These are phyloP conservation scores for Phylloporus arenicola DNA, from an alignment of 768 basidiomycete genomes.

Conservation along the genomic window DNA sequence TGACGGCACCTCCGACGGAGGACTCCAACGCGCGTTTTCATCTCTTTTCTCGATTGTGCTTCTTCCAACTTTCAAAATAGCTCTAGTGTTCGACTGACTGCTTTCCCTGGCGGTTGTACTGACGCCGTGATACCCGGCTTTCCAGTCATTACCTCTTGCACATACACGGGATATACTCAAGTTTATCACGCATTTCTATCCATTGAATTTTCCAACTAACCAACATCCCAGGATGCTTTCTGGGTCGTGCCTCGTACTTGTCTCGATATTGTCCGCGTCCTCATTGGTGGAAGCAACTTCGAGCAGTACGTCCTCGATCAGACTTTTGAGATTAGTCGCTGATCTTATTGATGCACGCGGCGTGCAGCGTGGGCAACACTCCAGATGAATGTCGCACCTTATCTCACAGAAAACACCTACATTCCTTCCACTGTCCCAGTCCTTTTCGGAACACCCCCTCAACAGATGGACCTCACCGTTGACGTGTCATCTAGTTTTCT, in stretches of 20 bases:
- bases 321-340: background rate
- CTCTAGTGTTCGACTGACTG: background rate
- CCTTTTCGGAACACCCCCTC: constrained; percentile 25
- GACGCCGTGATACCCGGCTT: background rate
- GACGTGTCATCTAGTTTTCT: constrained; percentile 9
- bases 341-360: background rate
- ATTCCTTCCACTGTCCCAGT: constrained; percentile 14
- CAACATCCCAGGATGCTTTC: background rate
- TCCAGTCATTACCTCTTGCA: background rate
- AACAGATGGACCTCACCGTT: constrained; percentile 24
- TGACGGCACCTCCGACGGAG: background rate
- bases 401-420: constrained; percentile 9
- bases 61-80: background rate
- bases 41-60: background rate
- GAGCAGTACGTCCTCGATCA: constrained; percentile 6
- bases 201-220: background rate
- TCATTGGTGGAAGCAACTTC: constrained; percentile 11
- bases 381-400: constrained; percentile 18
- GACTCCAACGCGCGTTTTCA: background rate
- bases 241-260: background rate
- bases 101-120: background rate
- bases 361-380: constrained; percentile 23
- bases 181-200: background rate
- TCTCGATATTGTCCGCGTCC: background rate
- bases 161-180: background rate